Evolutionary conservation across 306 rosid species (phyloP).

Genomic region (Citrullus mucosospermus): DNA sequence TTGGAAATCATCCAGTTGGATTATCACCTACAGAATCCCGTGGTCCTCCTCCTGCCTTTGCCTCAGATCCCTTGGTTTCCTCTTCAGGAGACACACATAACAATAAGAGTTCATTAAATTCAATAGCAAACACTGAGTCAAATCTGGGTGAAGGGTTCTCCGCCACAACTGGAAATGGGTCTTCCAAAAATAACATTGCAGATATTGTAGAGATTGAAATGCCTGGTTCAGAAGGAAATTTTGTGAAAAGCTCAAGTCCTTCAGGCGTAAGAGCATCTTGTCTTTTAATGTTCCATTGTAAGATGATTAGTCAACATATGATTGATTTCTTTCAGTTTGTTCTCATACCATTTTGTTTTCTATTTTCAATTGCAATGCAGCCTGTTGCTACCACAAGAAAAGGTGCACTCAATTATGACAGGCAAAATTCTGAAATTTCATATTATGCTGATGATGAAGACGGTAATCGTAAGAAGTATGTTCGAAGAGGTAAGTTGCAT

Average conservation of each 20-base stretch:
- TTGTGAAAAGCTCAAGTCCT: conserved; percentile 58
- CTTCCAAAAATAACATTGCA: conserved; percentile 36
- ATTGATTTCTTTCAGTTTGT: conserved; percentile 6
- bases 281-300: conserved; percentile 3
- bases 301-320: not conserved
- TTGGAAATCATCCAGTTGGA: conserved; percentile 85
- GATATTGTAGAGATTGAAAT: conserved; percentile 76
- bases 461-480: conserved; percentile 61
- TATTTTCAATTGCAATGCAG: conserved; percentile 26
- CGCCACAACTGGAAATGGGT: conserved; percentile 39
- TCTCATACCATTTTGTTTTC: conserved; percentile 17
- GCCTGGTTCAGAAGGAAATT: conserved; percentile 54
- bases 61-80: conserved; percentile 62
- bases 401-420: conserved; percentile 50
- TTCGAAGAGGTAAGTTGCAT: conserved; percentile 59
- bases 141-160: conserved; percentile 25
- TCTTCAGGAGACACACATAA: conserved; percentile 23
- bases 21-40: conserved; percentile 45
- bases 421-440: conserved; percentile 77
- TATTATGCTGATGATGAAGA: conserved; percentile 98
- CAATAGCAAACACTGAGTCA: conserved; percentile 14
- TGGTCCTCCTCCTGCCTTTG: conserved; percentile 85
- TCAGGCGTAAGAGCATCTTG: conserved; percentile 49
- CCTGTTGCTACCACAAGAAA: conserved; percentile 95
- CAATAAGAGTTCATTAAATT: conserved; percentile 28